Percentiles rank a stretch among this genome's conserved stretches.
Conservation (phyloP, 192 early-diverging fungal genomes). For the Gamsiella multidivaricata region DNA sequence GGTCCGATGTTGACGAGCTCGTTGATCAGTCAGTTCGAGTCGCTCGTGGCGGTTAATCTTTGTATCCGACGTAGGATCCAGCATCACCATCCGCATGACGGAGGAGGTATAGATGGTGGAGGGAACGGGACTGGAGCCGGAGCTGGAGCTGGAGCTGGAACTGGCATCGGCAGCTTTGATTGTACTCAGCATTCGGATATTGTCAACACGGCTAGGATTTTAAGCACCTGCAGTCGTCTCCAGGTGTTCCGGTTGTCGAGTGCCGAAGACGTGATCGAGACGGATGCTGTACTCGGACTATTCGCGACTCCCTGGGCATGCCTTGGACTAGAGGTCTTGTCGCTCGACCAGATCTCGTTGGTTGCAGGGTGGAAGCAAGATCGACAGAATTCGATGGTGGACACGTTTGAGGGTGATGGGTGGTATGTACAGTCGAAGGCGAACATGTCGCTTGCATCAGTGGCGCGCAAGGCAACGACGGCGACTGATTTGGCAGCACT, state of each 20-base stretch:
- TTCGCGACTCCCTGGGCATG: slow-evolving; percentile 34
- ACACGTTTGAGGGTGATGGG: slow-evolving; percentile 6
- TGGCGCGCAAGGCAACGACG: not conserved
- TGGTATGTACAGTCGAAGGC: slow-evolving; percentile 17
- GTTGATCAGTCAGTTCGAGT: slow-evolving; percentile 24
- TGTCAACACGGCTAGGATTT: slow-evolving; percentile 19
- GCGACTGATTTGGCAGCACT: not conserved
- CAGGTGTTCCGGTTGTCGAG: slow-evolving; percentile 33
- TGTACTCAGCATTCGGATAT: slow-evolving; percentile 6
- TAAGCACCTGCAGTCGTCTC: slow-evolving; percentile 19
- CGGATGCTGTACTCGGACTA: slow-evolving; percentile 9
- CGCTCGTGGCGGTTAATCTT: slow-evolving; percentile 18
- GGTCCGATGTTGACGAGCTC: slow-evolving; percentile 23
- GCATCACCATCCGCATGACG: slow-evolving; percentile 21
- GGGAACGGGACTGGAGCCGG: too few relatives aligned
- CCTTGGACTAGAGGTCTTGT: slow-evolving; percentile 32
- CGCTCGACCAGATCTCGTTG: slow-evolving; percentile 25
- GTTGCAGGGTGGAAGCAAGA: not conserved
- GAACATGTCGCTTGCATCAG: not conserved
- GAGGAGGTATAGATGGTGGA: not conserved
- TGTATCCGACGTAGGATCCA: slow-evolving; percentile 12
- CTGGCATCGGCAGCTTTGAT: too few relatives aligned
- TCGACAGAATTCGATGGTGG: not conserved
- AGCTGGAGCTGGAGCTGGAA: too few relatives aligned
- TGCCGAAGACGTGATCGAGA: slow-evolving; percentile 22